A percentile compares a stretch with the other conserved stretches of the same genome.
phyloP scores from a whole-genome alignment of 2,329 filamentous ascomycete genomes.

The Sclerotinia trifoliorum region DNA sequence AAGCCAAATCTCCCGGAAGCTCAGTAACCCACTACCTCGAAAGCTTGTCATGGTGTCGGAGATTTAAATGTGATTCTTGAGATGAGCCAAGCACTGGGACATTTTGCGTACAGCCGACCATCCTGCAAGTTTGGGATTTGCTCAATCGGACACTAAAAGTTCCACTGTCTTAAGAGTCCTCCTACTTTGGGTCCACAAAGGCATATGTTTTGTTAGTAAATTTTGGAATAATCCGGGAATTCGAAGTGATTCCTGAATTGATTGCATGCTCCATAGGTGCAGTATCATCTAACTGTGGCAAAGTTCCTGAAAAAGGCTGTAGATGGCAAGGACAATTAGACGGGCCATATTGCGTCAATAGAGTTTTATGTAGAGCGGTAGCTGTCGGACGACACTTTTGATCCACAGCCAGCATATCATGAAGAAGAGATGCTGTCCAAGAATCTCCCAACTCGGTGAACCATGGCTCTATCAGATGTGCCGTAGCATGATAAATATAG shows the following conservation, averaged over 20 bases:
- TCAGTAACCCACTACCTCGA: not conserved
- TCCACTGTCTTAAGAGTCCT: not conserved
- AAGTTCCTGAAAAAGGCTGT: not conserved
- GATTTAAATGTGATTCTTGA: not conserved
- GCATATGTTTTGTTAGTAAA: not conserved
- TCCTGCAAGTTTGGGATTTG: not conserved
- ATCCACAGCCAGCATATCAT: conserved; percentile 21
- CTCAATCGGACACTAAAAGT: not conserved
- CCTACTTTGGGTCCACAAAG: not conserved
- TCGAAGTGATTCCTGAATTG: not conserved
- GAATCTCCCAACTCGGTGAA: conserved; percentile 22
- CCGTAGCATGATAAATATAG: conserved; percentile 27
- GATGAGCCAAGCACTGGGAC: not conserved
- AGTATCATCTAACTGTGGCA: not conserved
- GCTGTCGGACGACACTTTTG: conserved; percentile 25
- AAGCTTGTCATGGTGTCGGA: not conserved
- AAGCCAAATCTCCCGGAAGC: not conserved
- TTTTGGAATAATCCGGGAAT: not conserved
- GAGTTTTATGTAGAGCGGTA: conserved; percentile 3
- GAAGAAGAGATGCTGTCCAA: conserved; percentile 21
- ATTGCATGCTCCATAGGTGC: too few species aligned
- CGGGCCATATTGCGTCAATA: not conserved
- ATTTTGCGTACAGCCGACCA: not conserved
- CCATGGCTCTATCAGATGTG: conserved; percentile 27
- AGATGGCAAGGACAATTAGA: conserved; percentile 3